These are phyloP conservation scores for Physocladia obscura DNA, from an alignment of 192 early-diverging fungal species.

Conservation along the genomic window DNA sequence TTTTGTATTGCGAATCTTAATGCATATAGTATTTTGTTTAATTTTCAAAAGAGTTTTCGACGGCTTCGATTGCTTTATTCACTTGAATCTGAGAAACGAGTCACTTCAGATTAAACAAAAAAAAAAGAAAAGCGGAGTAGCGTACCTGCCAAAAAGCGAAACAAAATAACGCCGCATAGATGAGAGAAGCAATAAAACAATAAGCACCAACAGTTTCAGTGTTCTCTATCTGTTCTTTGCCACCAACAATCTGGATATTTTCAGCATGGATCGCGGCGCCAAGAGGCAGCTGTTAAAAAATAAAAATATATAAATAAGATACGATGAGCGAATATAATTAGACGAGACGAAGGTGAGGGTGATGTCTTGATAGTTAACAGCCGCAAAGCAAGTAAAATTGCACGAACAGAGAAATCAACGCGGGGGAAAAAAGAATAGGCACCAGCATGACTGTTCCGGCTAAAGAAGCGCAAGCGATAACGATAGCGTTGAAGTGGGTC, in stretches of 20 bases:
- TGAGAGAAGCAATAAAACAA: slow-evolving; percentile 28
- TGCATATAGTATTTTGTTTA: no score
- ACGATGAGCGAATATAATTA: background rate
- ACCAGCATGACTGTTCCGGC: slow-evolving; percentile 26
- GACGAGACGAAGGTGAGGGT: background rate
- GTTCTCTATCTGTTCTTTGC: slow-evolving; percentile 34
- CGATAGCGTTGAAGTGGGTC: slow-evolving; percentile 24
- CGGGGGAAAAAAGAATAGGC: no score
- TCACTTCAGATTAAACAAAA: background rate
- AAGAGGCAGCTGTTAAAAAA: slow-evolving; percentile 13
- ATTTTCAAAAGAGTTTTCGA: slow-evolving; percentile 11
- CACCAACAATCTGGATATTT: slow-evolving; percentile 27
- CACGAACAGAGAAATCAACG: no score
- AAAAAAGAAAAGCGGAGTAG: background rate
- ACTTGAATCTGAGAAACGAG: slow-evolving; percentile 10
- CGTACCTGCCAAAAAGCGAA: slow-evolving; percentile 32
- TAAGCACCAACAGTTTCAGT: slow-evolving; percentile 20
- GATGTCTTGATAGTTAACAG: background rate
- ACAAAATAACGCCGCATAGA: slow-evolving; percentile 21
- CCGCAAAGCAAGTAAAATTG: no score
- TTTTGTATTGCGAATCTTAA: no score
- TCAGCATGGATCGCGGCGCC: slow-evolving; percentile 24
- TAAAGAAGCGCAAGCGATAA: background rate
- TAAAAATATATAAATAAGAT: no score
- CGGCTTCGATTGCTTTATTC: slow-evolving; percentile 16